Evolutionary conservation across 352 stramenopile species (phyloP), one percentile per base, ranked within the genome.

Genomic region (Pythium phragmitis): DNA sequence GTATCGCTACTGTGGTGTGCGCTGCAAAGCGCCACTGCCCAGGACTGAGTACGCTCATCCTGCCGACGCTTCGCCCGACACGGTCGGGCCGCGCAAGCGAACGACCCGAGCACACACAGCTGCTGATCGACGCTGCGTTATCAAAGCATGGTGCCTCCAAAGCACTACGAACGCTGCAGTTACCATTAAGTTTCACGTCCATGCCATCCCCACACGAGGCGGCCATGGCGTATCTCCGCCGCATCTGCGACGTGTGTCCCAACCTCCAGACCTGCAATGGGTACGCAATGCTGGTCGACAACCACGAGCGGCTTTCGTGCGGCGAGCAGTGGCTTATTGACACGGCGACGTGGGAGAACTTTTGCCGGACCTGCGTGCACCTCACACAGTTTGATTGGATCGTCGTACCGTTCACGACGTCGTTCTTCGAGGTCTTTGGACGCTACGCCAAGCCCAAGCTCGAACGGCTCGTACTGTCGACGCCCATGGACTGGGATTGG

Each of bases 401-500:
- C 26, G 57, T 57, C n/a, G 57, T 28, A 45, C 57, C 64, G 37
- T 63, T 63, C n/a, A 23, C 51, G 21, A 66, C 50, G 2, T 23
- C 33, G 28, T 70, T 70, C 46, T 70, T 70, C 19, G 50, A 57
- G n/a, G 58, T 66, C 16, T 66, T 70, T 49, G 64, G 64, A 28
- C 45, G 45, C 4, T 60, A 62, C 28, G 26, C 26, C 26, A 30
- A 30, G 57, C 57, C 57, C 7, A 11, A 63, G 9, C 50, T 70
- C 1, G 43, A 58, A 9, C 46, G 49, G 34, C 52, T 66, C 36
- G 23, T 57, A 28, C 53, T 70, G 13, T 61, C 52, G 14, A 63
- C 62, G 14, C 6, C 53, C 7, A 60, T 69, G 54, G 50, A 63
- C 47, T 69, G 62, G 55, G 55, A 64, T 21, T 69, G 62, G 62